Base-by-base conservation (phyloP, 345 rosid species). In the Pistacia atlantica region DNA sequence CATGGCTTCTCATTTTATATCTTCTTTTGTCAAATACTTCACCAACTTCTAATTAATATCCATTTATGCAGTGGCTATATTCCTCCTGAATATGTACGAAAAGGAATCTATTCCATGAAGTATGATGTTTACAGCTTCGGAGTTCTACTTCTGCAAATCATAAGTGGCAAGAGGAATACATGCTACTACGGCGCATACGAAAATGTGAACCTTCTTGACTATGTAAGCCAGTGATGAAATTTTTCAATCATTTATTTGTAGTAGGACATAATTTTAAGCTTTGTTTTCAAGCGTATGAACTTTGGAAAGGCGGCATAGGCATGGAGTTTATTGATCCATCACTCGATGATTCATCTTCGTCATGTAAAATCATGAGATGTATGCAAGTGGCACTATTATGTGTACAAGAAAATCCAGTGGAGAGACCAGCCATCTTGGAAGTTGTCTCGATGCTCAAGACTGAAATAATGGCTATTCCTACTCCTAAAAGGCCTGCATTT, bases 61-160 rank as follows among this genome's bases (percentile, higher is more conserved):
- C 37, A 3, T 35, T 35, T 2, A 12, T 82, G 71, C 80, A 83
- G 90, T 37, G 86, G 92, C 20, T 86, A 83, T 33, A 70, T 83
- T 78, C 89, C 92, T 57, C 89, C 92, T 11, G 90, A 86, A 75
- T 89, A 85, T 35, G 90, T 79, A 18, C 77, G 49, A 52, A 81
- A 65, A 8, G 89, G 92, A 4, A 74, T 71, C 42, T 89, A 89
- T 66, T 85, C 90, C 12, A 80, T 75, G 75, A 89, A 89, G 60
- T 83, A 77, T 16, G 90, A 89, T 2, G 83, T 89, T 35, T 89
- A 82, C 45, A 86, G 90, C 77, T 89, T 86, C 7, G 90, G 92
- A 70, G 86, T 89, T 62, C 62, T 89, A 4, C 85, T 89, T 45
- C 73, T 86, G 69, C 90, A 89, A 66, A 85, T 86, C 58, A 79